These are phyloP conservation scores for Grifola frondosa DNA, from an alignment of 1,284 basidiomycete species.

Conservation along the genomic window DNA sequence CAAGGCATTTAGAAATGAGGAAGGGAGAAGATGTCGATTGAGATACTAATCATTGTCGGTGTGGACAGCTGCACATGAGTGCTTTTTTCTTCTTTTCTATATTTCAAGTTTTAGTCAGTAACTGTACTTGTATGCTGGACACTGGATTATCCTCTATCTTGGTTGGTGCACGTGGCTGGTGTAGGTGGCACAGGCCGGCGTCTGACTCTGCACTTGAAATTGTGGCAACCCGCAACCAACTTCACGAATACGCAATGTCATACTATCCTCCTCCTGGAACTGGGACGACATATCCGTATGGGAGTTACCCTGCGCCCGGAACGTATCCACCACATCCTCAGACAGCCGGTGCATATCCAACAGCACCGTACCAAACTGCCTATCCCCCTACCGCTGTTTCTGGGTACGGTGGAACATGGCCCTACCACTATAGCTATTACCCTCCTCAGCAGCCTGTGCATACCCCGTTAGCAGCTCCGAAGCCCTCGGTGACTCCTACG, in stretches of 20 bases:
- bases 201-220: neutral
- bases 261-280: constrained; percentile 27
- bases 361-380: constrained; percentile 30
- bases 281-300: constrained; percentile 28
- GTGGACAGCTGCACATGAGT: neutral
- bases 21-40: constrained; percentile 40
- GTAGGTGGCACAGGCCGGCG: neutral
- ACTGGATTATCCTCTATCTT: constrained; percentile 6
- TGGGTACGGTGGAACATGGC: constrained; percentile 33
- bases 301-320: constrained; percentile 22
- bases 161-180: constrained; percentile 2
- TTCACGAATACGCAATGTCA: constrained; percentile 19
- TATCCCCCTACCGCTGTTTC: constrained; percentile 32
- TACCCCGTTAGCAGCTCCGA: constrained; percentile 12
- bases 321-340: constrained; percentile 24
- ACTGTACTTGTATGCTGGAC: too few species aligned
- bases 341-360: constrained; percentile 28
- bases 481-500: constrained; percentile 17
- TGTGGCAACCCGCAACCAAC: neutral
- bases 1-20: constrained; percentile 58
- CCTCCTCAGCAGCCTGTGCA: constrained; percentile 24
- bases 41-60: constrained; percentile 2
- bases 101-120: too few species aligned
- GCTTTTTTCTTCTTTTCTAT: neutral
- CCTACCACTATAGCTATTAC: constrained; percentile 33